phyloP scores from a whole-genome alignment of 1,139 yeast species.

The Geotrichum bryndzae region DNA sequence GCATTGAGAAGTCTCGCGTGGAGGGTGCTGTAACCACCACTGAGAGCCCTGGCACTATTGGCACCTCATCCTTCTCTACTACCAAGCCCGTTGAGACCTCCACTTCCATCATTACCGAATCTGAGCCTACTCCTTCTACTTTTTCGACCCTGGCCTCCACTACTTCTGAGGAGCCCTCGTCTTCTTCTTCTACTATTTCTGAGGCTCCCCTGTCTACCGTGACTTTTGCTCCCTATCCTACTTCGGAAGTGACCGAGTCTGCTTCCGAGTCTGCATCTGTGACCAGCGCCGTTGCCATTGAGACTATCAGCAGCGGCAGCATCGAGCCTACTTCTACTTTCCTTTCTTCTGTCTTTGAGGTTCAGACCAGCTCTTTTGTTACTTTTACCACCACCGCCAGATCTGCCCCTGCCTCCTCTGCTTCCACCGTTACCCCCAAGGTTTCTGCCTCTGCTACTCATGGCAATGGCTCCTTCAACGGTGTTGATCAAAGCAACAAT shows the following conservation, averaged over 20 bases:
- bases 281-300: neutral
- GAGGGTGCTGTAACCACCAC: neutral
- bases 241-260: neutral
- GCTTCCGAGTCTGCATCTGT: neutral
- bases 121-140: neutral
- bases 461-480: neutral
- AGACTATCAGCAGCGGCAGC: neutral
- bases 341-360: neutral
- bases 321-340: neutral
- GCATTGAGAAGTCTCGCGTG: constrained; percentile 16
- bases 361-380: neutral
- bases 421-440: neutral
- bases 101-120: neutral
- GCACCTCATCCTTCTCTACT: neutral
- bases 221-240: neutral
- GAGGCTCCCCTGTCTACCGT: neutral
- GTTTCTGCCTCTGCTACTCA: neutral
- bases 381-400: neutral
- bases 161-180: neutral
- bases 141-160: neutral
- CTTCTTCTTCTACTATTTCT: neutral
- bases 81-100: neutral
- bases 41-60: constrained; percentile 1
- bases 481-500: neutral
- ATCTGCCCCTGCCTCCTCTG: neutral